phyloP scores from a whole-genome alignment of 805 yeast species.

The Wickerhamiella domercqiae region DNA sequence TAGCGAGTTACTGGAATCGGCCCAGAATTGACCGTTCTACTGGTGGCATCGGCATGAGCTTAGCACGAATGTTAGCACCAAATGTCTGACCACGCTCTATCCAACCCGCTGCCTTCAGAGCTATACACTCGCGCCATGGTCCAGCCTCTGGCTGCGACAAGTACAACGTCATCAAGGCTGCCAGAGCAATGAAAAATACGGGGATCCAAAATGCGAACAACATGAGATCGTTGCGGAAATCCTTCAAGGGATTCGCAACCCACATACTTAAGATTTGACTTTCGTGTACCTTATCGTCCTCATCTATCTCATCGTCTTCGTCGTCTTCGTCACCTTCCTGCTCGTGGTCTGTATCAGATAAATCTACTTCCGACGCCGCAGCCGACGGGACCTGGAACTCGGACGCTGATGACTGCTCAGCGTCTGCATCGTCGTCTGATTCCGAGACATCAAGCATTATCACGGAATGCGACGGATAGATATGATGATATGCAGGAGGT shows the following conservation, averaged over 20 bases:
- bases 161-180: neutral
- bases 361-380: neutral
- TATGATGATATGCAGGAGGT: neutral
- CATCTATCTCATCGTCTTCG: constrained; percentile 15
- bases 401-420: neutral
- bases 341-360: neutral
- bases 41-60: neutral
- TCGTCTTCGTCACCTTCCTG: constrained; percentile 2
- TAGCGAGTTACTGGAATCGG: too few relatives aligned
- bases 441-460: constrained; percentile 8
- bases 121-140: neutral
- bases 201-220: constrained; percentile 87
- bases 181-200: constrained; percentile 30
- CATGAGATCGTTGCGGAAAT: constrained; percentile 59
- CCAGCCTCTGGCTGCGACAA: neutral
- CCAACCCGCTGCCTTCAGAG: neutral
- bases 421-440: neutral
- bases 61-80: neutral
- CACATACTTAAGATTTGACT: constrained; percentile 21
- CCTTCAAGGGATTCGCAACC: constrained; percentile 27
- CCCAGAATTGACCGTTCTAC: neutral
- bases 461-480: constrained; percentile 2
- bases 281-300: constrained; percentile 6
- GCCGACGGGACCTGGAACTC: too few relatives aligned
- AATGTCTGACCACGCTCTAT: neutral